phyloP scores from a whole-genome alignment of 352 stramenopile species.

The Aphanomyces astaci region DNA sequence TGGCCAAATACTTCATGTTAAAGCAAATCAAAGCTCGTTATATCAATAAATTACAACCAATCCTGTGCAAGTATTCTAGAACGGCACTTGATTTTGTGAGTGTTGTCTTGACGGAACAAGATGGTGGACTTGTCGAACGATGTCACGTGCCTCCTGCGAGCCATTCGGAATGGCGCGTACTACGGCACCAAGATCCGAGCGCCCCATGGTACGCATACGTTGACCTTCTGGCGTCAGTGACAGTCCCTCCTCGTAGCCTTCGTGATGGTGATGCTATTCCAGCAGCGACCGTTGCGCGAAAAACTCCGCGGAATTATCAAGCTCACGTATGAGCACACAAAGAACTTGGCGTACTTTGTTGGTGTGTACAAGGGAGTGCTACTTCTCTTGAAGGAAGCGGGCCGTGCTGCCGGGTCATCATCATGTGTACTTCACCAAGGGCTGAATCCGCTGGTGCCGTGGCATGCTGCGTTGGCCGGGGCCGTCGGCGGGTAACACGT shows the following conservation, averaged over 20 bases:
- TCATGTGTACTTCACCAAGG: conserved; percentile 29
- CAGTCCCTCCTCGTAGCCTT: conserved; percentile 41
- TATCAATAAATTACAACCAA: not conserved
- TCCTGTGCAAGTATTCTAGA: not conserved
- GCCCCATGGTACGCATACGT: conserved; percentile 53
- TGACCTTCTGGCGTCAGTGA: not conserved
- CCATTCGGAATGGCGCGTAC: conserved; percentile 78
- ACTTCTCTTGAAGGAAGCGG: conserved; percentile 46
- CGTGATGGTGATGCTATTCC: conserved; percentile 87
- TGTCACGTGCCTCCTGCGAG: conserved; percentile 64
- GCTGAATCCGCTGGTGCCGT: conserved; percentile 60
- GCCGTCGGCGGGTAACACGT: conserved; percentile 53
- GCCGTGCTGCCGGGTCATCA: conserved; percentile 25
- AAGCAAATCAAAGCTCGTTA: too few relatives aligned
- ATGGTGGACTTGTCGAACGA: conserved; percentile 16
- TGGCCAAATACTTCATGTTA: too few relatives aligned
- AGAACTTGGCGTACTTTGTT: conserved; percentile 83
- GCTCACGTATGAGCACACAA: conserved; percentile 82
- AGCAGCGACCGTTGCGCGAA: conserved; percentile 62
- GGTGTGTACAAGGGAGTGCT: conserved; percentile 72
- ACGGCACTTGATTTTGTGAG: too few relatives aligned
- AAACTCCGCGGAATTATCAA: conserved; percentile 64
- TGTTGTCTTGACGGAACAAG: conserved; percentile 3
- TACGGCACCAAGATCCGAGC: conserved; percentile 86
- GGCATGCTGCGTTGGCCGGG: conserved; percentile 71